phyloP scores from a whole-genome alignment of 2,329 filamentous ascomycete genomes.

The Fusarium albidum region DNA sequence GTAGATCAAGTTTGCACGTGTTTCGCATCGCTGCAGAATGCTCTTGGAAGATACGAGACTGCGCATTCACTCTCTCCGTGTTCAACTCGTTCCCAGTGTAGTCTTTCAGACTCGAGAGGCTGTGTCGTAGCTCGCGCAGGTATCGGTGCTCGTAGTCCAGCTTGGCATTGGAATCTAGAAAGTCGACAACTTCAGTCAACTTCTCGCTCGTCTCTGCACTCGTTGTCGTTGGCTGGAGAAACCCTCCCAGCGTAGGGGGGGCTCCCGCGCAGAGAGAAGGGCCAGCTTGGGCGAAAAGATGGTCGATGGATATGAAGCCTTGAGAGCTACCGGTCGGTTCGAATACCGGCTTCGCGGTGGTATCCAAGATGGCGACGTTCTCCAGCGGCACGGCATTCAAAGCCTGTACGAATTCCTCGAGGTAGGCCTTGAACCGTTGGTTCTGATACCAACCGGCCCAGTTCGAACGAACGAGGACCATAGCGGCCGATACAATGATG shows the following conservation, averaged over 20 bases:
- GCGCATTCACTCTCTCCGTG: not conserved
- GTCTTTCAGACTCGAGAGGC: conserved; percentile 10
- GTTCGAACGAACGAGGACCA: not conserved
- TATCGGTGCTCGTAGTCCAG: conserved; percentile 23
- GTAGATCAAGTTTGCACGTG: not conserved
- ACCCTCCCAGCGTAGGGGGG: fast-evolving
- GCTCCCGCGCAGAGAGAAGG: not conserved
- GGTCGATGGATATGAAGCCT: conserved; percentile 17
- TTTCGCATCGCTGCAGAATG: conserved; percentile 8
- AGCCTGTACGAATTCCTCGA: not conserved
- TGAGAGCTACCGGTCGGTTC: fast-evolving
- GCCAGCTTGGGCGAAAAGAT: conserved; percentile 2
- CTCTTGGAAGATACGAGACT: not conserved
- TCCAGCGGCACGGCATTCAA: conserved; percentile 1
- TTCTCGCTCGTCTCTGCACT: not conserved
- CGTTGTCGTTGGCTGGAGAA: not conserved
- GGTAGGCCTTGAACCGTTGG: conserved; percentile 11
- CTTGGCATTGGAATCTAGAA: conserved; percentile 9
- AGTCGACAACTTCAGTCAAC: conserved; percentile 12
- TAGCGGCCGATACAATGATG: conserved; percentile 6
- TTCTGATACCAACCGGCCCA: conserved; percentile 30
- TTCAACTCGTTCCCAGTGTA: not conserved
- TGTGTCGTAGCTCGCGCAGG: conserved; percentile 15
- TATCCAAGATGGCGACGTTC: fast-evolving
- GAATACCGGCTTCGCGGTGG: not conserved